Base-by-base conservation (phyloP, 2,329 filamentous ascomycete genomes). In the Hirsutella rhossiliensis region DNA sequence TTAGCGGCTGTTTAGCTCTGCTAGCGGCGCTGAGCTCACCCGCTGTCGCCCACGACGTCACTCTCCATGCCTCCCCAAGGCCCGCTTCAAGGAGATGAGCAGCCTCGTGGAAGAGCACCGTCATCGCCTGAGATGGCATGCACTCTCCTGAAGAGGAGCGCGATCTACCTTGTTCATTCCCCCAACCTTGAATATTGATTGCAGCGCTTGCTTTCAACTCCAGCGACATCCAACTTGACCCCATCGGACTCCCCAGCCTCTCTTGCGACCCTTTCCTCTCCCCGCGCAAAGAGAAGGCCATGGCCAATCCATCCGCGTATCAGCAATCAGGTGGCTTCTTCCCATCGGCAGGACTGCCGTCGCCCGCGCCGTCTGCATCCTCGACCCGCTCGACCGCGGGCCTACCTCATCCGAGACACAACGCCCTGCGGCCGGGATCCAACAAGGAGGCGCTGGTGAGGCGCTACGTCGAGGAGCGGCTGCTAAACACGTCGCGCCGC, bases 371-470 rank as follows among this genome's bases (percentile, higher is more conserved):
- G 4, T 76, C 69, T 45, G 63, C 62, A 11, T 55, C 68, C 12
- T 75, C 75, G 7, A 62, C 54, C 37, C 64, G 36, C 54, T 57
- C 52, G 54, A 54, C 41, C 50, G 61, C 51, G 56, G 60, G 59
- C 8, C 65, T 82, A 5, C 78, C 78, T 5, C 74, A 72, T 42
- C 78, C 77, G 0, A 67, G 78, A 38, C 60, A 62, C 19, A 71
- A 66, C 30, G 64, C 76, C 0, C 56, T 82, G 1, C 63, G 65
- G 13, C 66, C 76, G 0, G 76, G 77, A 0, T 80, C 76, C 0
- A 67, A 62, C 30, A 81, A 80, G 50, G 78, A 81, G 52, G 75
- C 77, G 44, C 67, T 74, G 38, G 72, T 78, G 11, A 66, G 77
- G 38, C 63, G 73, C n/a, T 80, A 74, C 50, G 68, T 76, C 6